These are phyloP conservation scores for Trametes pubescens DNA, from an alignment of 1,284 basidiomycete species.

Conservation along the genomic window DNA sequence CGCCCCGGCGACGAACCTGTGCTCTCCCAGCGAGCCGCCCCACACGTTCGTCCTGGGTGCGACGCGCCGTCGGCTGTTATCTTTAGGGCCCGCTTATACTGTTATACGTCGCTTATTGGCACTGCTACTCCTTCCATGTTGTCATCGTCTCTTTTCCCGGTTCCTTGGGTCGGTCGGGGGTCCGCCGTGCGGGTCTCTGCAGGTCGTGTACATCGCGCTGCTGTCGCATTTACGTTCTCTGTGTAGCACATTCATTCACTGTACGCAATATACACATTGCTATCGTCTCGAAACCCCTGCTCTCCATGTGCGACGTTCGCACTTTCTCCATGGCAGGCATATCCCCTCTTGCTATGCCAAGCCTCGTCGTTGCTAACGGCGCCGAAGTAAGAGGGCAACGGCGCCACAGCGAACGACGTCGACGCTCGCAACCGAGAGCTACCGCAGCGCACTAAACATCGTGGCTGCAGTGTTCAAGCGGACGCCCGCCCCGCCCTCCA, in stretches of 20 bases:
- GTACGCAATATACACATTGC: constrained; percentile 22
- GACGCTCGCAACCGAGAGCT: background rate
- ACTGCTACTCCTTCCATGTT: background rate
- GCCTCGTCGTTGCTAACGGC: background rate
- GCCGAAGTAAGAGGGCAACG: background rate
- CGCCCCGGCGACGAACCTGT: constrained; percentile 15
- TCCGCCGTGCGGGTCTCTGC: constrained; percentile 9
- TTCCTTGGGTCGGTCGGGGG: constrained; percentile 10
- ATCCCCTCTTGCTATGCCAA: background rate
- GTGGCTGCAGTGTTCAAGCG: constrained; percentile 6
- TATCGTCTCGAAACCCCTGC: background rate
- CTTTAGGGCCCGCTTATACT: background rate
- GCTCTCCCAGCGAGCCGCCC: background rate
- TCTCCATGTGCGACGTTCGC: background rate
- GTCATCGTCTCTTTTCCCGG: background rate
- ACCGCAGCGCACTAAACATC: background rate
- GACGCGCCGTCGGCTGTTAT: constrained; percentile 8
- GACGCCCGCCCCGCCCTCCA: background rate
- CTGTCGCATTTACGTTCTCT: background rate
- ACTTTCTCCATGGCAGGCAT: background rate
- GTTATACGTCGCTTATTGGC: background rate
- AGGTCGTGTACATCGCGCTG: background rate
- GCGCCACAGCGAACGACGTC: background rate
- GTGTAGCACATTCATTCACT: constrained; percentile 25
- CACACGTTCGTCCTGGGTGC: constrained; percentile 23